A percentile compares a stretch with the other conserved stretches of the same genome.
Conservation (phyloP, 169 alveolate genomes). For the Plasmodium vinckei region DNA sequence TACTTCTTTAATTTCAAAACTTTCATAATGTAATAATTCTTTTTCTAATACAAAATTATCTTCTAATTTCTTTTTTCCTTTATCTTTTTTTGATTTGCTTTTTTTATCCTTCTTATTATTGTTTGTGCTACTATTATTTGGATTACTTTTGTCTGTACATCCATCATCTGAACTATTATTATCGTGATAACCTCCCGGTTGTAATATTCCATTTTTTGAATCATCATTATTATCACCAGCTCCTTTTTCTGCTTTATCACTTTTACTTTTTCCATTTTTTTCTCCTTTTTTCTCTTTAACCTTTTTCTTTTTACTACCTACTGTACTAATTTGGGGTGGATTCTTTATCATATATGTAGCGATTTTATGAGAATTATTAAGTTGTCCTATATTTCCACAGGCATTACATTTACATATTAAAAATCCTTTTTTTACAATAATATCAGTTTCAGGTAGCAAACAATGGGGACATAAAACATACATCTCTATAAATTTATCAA, state of each 20-base stretch:
- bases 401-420: conserved; percentile 95
- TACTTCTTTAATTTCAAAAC: conserved; percentile 88
- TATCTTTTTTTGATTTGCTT: conserved; percentile 13
- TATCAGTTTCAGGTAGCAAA: conserved; percentile 97
- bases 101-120: conserved; percentile 68
- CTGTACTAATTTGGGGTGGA: conserved; percentile 92
- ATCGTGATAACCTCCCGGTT: conserved; percentile 59
- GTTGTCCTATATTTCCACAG: conserved; percentile 95
- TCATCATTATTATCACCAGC: conserved; percentile 72
- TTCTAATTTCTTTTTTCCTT: conserved; percentile 55
- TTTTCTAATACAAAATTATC: conserved; percentile 75
- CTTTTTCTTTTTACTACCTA: conserved; percentile 77
- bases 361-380: conserved; percentile 96
- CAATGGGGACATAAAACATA: conserved; percentile 98
- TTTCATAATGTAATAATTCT: conserved; percentile 82
- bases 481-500: conserved; percentile 98
- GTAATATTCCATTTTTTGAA: conserved; percentile 75
- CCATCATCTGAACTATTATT: conserved; percentile 23
- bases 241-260: conserved; percentile 57
- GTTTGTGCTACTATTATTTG: conserved; percentile 18
- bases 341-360: conserved; percentile 95
- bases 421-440: conserved; percentile 92
- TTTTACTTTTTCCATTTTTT: conserved; percentile 67
- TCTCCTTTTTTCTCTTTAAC: conserved; percentile 75
- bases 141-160: conserved; percentile 60